Base-by-base conservation (phyloP, 2,329 filamentous ascomycete species). In the Blumeriella jaapii region DNA sequence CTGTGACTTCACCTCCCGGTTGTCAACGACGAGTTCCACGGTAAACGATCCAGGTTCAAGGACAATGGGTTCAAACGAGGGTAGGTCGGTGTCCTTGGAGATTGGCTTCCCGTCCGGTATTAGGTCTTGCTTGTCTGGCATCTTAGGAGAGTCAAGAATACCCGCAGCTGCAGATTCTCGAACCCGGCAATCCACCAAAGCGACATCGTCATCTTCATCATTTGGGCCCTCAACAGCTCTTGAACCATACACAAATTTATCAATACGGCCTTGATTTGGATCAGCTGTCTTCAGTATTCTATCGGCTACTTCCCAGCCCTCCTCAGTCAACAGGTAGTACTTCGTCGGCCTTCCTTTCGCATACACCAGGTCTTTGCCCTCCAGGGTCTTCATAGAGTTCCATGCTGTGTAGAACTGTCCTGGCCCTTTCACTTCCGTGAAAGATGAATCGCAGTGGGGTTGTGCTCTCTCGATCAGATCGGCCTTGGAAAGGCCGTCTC, bases 331-430 rank as follows among this genome's bases (percentile, higher is more conserved):
- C 2, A 67, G 64, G 52, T 86, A 91, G 45, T 69, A 73, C 40
- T 74, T 70, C 12, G 74, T 57, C 0, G 81, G 82, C 11, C 78
- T 67, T 0, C 81, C 78, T 34, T 73, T 74, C 46, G 82, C 77
- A 38, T 75, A 77, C 0, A 87, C 79, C 3, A 87, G 60, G 38
- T 85, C 80, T 52, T 87, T 85, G 35, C 74, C 66, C 4, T 77
- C 47, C 19, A 91, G 60, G 0, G 78, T 84, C 53, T 82, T 83
- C 69, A 89, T 86, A 1, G 82, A 85, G 50, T 72, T 80, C 82
- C 82, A 91, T 0, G 83, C 83, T 0, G 82, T 89, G 48, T 83
- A 82, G 49, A 72, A 82, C 38, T 76, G 80, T 8, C 67, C 76
- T 0, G 79, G 64, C 35, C 83, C 78, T 25, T 62, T 65, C 0